phyloP scores from a whole-genome alignment of 495 filamentous ascomycete genomes.

The Tetracladium marchalianum region DNA sequence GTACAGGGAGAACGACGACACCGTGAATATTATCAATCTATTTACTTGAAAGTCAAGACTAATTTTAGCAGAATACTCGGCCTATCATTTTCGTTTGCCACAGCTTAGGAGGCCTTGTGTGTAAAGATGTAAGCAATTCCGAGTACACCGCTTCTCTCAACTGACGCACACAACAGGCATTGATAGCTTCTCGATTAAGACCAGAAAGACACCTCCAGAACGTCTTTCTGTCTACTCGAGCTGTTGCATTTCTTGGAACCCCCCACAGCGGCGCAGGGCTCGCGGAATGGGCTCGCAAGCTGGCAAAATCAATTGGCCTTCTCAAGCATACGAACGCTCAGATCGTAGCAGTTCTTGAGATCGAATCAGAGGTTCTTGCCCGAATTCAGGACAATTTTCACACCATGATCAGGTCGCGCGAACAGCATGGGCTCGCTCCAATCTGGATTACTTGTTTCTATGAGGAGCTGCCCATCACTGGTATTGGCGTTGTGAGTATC shows the following conservation, averaged over 20 bases:
- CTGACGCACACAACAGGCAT: conserved; percentile 1
- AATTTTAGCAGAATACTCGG: conserved; percentile 7
- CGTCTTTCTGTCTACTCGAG: conserved; percentile 23
- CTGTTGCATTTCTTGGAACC: conserved; percentile 32
- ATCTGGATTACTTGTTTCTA: conserved; percentile 14
- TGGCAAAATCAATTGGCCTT: conserved; percentile 8
- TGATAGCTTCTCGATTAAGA: neutral
- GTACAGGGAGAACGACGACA: conserved; percentile 15
- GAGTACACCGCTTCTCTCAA: neutral
- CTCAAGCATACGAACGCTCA: conserved; percentile 21
- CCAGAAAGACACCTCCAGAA: conserved; percentile 21
- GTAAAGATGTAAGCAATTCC: conserved; percentile 7
- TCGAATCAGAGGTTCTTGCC: conserved; percentile 16
- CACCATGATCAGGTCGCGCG: conserved; percentile 21
- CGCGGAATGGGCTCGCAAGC: conserved; percentile 22
- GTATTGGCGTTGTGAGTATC: conserved; percentile 7
- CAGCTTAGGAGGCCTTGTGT: conserved; percentile 12
- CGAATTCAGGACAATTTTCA: conserved; percentile 29
- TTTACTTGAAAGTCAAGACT: neutral
- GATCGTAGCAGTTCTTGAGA: conserved; percentile 10
- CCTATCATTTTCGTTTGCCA: conserved; percentile 15
- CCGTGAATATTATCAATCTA: conserved; percentile 5
- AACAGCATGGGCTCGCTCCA: neutral
- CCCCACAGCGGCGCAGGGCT: conserved; percentile 28
- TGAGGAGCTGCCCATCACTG: conserved; percentile 12